These are phyloP conservation scores for Mimosa bimucronata DNA, from an alignment of 306 rosid species.

Conservation along the genomic window DNA sequence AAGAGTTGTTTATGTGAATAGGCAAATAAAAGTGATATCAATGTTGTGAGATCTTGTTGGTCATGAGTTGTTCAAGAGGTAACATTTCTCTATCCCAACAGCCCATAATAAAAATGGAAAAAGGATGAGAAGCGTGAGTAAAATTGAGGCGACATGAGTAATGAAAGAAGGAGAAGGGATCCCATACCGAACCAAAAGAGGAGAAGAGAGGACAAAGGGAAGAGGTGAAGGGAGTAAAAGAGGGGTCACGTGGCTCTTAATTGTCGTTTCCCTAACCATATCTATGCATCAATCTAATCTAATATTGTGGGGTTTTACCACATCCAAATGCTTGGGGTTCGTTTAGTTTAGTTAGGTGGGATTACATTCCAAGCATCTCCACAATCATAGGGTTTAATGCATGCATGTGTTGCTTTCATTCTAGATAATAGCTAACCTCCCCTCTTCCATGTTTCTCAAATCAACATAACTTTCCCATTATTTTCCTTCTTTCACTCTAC, in stretches of 20 bases:
- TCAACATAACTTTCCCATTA: background rate
- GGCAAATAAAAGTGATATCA: background rate
- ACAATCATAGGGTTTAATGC: conserved; percentile 21
- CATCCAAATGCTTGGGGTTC: conserved; percentile 46
- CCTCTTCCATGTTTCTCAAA: background rate
- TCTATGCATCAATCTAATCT: conserved; percentile 1
- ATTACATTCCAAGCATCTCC: conserved; percentile 22
- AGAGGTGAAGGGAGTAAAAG: conserved; percentile 20
- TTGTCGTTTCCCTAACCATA: conserved; percentile 44
- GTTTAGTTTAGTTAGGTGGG: conserved; percentile 37
- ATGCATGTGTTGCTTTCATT: conserved; percentile 2
- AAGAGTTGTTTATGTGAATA: too few species aligned
- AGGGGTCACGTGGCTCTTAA: conserved; percentile 55
- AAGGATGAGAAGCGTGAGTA: background rate
- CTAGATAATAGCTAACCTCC: background rate
- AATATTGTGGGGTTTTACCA: conserved; percentile 14
- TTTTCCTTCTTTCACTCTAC: background rate
- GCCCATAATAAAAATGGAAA: background rate
- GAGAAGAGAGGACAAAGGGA: conserved; percentile 28
- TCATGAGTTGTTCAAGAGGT: background rate
- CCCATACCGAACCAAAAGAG: background rate
- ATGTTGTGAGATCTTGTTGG: background rate
- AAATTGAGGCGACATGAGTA: background rate
- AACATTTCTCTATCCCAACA: background rate
- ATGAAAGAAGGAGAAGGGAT: background rate